Conservation (phyloP, 1,284 basidiomycete genomes). For the Singerocomus rubriflavus region DNA sequence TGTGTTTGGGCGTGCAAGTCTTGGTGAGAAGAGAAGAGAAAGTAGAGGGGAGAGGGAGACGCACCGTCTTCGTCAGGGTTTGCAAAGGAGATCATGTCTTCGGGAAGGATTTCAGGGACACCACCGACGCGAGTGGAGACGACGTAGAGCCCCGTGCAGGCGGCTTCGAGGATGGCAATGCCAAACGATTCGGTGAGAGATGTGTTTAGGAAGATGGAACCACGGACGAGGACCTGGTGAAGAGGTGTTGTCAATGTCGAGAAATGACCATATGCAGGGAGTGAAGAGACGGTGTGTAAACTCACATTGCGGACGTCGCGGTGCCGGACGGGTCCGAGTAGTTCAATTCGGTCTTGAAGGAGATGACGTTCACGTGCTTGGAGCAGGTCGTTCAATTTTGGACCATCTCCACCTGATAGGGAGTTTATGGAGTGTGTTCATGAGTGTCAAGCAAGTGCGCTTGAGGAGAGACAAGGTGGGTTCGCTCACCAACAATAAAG, state of each 20-base stretch:
- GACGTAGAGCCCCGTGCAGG: constrained; percentile 91
- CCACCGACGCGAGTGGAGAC: constrained; percentile 95
- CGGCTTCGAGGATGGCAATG: constrained; percentile 94
- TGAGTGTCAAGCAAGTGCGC: not conserved
- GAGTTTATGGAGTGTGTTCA: not conserved
- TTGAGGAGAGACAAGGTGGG: not conserved
- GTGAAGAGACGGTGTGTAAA: not conserved
- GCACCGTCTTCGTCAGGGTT: constrained; percentile 80
- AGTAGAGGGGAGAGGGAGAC: not conserved
- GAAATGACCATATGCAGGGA: not conserved
- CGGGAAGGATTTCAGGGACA: constrained; percentile 91
- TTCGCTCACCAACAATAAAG: constrained; percentile 77
- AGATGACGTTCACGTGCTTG: constrained; percentile 93
- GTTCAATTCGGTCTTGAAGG: constrained; percentile 87
- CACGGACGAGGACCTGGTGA: constrained; percentile 71
- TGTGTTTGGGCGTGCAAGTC: not conserved
- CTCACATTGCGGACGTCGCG: constrained; percentile 80
- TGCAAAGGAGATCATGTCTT: constrained; percentile 93
- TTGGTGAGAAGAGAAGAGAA: not conserved
- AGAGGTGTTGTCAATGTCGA: not conserved
- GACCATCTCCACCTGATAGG: constrained; percentile 81
- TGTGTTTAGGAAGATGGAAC: constrained; percentile 93
- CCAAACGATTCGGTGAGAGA: constrained; percentile 97
- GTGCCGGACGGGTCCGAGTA: constrained; percentile 81
- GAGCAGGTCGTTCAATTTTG: constrained; percentile 91